A percentile compares a stretch with the other conserved stretches of the same genome.
Evolutionary conservation across 2,329 filamentous ascomycete species (phyloP).

Genomic region (Hypoxylon sp.): DNA sequence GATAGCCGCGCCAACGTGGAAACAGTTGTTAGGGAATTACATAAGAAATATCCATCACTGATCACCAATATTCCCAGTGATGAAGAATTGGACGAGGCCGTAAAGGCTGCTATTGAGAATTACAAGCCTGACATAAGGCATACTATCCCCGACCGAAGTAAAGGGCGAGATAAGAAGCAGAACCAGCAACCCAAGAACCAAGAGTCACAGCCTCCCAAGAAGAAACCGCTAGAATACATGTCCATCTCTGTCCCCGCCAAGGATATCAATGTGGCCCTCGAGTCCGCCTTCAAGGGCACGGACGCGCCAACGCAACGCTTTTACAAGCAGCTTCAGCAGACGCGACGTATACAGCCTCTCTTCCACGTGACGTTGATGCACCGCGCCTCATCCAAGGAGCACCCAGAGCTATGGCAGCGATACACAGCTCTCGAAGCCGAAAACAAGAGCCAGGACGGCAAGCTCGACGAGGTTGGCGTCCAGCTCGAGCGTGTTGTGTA

Average conservation of each 20-base stretch:
- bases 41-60: constrained; percentile 83
- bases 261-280: constrained; percentile 69
- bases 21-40: constrained; percentile 78
- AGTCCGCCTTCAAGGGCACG: constrained; percentile 75
- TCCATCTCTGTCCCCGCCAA: constrained; percentile 63
- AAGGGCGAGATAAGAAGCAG: constrained; percentile 62
- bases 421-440: constrained; percentile 71
- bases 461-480: constrained; percentile 76
- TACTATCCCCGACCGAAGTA: constrained; percentile 73
- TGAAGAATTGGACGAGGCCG: constrained; percentile 83
- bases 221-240: constrained; percentile 70
- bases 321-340: constrained; percentile 81
- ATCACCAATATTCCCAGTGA: constrained; percentile 78
- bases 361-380: constrained; percentile 98
- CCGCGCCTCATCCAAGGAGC: constrained; percentile 71
- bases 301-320: constrained; percentile 71
- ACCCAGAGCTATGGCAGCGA: constrained; percentile 80
- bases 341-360: constrained; percentile 81
- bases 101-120: constrained; percentile 79
- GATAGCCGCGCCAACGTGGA: constrained; percentile 91
- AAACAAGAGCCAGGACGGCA: constrained; percentile 57
- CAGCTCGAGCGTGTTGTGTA: constrained; percentile 81
- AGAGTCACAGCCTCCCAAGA: constrained; percentile 58
- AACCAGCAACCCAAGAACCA: constrained; percentile 58
- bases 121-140: constrained; percentile 85